phyloP scores from a whole-genome alignment of 2,329 filamentous ascomycete genomes.

The Ophiostoma triangulosporum region DNA sequence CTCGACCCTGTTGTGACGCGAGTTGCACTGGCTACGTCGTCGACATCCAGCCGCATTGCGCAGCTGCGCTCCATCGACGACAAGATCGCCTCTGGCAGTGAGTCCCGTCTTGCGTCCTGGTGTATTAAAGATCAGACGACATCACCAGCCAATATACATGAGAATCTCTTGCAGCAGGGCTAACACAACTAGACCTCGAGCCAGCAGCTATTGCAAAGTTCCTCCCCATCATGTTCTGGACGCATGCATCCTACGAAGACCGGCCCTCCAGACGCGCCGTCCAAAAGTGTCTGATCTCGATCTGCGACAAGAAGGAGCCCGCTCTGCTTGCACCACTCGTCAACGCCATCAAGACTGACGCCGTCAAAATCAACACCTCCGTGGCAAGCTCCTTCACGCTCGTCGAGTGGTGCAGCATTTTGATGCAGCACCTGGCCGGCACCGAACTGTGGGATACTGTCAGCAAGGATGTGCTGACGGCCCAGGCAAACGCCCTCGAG shows the following conservation, averaged over 20 bases:
- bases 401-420: slow-evolving; percentile 73
- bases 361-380: slow-evolving; percentile 64
- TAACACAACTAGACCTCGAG: slow-evolving; percentile 28
- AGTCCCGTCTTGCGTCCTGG: slow-evolving; percentile 9
- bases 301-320: slow-evolving; percentile 42
- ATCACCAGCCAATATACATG: background rate
- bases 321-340: slow-evolving; percentile 52
- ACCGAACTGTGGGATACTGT: slow-evolving; percentile 50
- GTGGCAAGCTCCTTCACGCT: slow-evolving; percentile 74
- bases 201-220: slow-evolving; percentile 38
- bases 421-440: slow-evolving; percentile 58
- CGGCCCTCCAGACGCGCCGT: slow-evolving; percentile 71
- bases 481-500: slow-evolving; percentile 62
- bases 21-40: slow-evolving; percentile 44
- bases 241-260: slow-evolving; percentile 78
- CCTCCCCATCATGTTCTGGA: slow-evolving; percentile 67
- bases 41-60: slow-evolving; percentile 40
- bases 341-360: slow-evolving; percentile 54
- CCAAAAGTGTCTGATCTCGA: slow-evolving; percentile 60
- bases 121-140: background rate
- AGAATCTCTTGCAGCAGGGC: background rate
- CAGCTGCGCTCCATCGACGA: slow-evolving; percentile 45
- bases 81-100: slow-evolving; percentile 41
- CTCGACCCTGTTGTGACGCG: slow-evolving; percentile 13
- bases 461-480: slow-evolving; percentile 50